phyloP scores from a whole-genome alignment of 345 rosid genomes.

The Heritiera littoralis region DNA sequence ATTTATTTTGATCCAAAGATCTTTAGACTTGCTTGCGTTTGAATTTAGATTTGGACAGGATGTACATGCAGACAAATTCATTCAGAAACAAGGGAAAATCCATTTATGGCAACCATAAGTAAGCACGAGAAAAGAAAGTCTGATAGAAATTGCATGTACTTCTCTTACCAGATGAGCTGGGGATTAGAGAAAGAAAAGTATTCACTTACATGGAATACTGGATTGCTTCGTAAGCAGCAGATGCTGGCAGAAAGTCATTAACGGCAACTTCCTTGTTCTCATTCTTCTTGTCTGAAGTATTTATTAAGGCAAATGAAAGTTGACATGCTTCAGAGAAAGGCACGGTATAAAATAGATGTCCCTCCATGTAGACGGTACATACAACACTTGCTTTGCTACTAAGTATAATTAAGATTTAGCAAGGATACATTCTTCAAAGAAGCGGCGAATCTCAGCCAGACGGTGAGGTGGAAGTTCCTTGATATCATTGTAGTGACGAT shows the following conservation, averaged over 20 bases:
- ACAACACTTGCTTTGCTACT: not conserved
- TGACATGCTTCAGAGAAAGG: not conserved
- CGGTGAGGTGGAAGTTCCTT: constrained; percentile 98
- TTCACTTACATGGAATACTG: constrained; percentile 83
- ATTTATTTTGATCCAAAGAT: not conserved
- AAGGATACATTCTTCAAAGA: constrained; percentile 89
- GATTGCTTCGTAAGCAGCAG: constrained; percentile 73
- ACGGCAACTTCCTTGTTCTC: constrained; percentile 99
- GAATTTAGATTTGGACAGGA: too few species aligned
- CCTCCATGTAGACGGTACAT: not conserved
- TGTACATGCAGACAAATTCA: too few species aligned
- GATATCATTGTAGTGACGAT: constrained; percentile 86
- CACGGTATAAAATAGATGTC: not conserved
- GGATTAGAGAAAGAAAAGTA: not conserved
- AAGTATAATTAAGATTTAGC: constrained; percentile 29
- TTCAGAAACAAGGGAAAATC: too few species aligned
- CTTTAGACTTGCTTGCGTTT: not conserved
- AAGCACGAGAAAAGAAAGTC: not conserved
- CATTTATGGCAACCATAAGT: not conserved
- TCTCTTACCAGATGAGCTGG: too few species aligned
- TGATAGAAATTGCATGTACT: not conserved
- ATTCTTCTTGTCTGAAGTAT: constrained; percentile 82
- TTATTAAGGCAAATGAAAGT: constrained; percentile 26
- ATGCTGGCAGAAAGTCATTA: constrained; percentile 82
- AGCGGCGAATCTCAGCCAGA: constrained; percentile 93